Evolutionary conservation across 768 basidiomycete species (phyloP), one percentile per base, ranked within the genome.

Genomic region (Tulasnella sp.): DNA sequence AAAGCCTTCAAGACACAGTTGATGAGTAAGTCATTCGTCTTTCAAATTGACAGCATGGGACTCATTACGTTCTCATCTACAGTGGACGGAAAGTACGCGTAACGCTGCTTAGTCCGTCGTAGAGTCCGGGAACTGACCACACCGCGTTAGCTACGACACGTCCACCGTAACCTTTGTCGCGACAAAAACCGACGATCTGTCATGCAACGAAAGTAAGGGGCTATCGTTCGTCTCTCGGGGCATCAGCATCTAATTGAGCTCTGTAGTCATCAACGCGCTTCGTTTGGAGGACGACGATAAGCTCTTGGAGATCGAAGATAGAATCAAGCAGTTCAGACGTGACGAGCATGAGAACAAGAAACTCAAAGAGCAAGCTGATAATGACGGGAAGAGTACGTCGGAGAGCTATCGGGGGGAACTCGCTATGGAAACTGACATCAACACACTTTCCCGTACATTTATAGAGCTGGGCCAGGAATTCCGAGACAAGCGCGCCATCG

Each of bases 1-100:
- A 86, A 88, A 70, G 88, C 87, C 0, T 88, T 89, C 77, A 86
- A 83, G 76, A 82, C 84, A 76, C 88, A 89, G 75, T 77, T 89
- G 8, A 83, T 87, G 83, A 88, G 86, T 87, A 75, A 68, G 72
- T 68, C 6, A 16, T 2, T 5, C 37, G 17, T 26, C 19, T 29
- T 32, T 8, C 1, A 5, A 14, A 35, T 32, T 14, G 39, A 17
- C 22, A 26, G 39, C 34, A 5, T 19, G 17, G 22, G 16, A 36
- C 72, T 67, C 36, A 72, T 39, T 26, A 7, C 26, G 9, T 41
- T 72, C 17, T 5, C n/a, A 19, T 35, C n/a, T 14, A 42, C 32
- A 67, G 65, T 72, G 65, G 87, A 88, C 72, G 86, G 86, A 78
- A 86, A 85, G 86, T 87, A 75, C 81, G 86, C 81, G n/a, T 8